These are phyloP conservation scores for Exserohilum rostratum DNA, from an alignment of 2,329 filamentous ascomycete species.

Conservation along the genomic window DNA sequence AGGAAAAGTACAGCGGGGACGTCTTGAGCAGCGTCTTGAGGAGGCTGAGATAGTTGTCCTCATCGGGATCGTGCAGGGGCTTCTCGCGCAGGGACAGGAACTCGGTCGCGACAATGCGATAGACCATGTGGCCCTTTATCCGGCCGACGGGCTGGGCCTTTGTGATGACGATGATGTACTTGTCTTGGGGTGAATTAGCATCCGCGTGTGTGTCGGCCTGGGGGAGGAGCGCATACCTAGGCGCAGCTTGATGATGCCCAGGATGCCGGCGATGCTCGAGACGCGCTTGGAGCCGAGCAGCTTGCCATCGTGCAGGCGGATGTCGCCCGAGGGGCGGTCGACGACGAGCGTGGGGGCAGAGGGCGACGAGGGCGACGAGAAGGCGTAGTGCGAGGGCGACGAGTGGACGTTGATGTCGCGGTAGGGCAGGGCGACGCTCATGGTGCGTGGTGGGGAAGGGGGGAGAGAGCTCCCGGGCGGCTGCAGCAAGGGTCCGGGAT, in stretches of 20 bases:
- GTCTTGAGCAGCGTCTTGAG: slow-evolving; percentile 81
- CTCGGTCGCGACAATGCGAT: slow-evolving; percentile 89
- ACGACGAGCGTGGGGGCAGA: slow-evolving; percentile 86
- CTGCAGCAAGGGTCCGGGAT: not conserved
- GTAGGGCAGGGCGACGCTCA: slow-evolving; percentile 71
- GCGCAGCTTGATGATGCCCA: slow-evolving; percentile 91
- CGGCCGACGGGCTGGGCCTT: slow-evolving; percentile 91
- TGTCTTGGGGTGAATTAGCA: slow-evolving; percentile 62
- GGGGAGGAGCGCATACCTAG: slow-evolving; percentile 66
- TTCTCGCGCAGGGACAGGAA: slow-evolving; percentile 93
- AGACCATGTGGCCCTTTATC: slow-evolving; percentile 94
- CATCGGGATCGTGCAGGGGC: slow-evolving; percentile 87
- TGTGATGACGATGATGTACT: slow-evolving; percentile 95
- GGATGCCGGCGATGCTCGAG: slow-evolving; percentile 91
- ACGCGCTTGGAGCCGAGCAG: slow-evolving; percentile 80
- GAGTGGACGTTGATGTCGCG: slow-evolving; percentile 97
- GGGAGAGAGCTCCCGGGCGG: not conserved
- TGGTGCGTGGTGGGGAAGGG: slow-evolving; percentile 32
- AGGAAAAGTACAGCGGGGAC: slow-evolving; percentile 96
- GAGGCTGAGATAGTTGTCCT: slow-evolving; percentile 86
- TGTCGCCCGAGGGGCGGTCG: slow-evolving; percentile 89
- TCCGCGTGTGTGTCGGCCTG: not conserved
- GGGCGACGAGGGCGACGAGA: slow-evolving; percentile 92
- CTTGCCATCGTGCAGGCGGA: slow-evolving; percentile 81
- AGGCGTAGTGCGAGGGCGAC: slow-evolving; percentile 90